Base-by-base conservation (phyloP, 192 early-diverging fungal species). In the Nowakowskiella sp. region DNA sequence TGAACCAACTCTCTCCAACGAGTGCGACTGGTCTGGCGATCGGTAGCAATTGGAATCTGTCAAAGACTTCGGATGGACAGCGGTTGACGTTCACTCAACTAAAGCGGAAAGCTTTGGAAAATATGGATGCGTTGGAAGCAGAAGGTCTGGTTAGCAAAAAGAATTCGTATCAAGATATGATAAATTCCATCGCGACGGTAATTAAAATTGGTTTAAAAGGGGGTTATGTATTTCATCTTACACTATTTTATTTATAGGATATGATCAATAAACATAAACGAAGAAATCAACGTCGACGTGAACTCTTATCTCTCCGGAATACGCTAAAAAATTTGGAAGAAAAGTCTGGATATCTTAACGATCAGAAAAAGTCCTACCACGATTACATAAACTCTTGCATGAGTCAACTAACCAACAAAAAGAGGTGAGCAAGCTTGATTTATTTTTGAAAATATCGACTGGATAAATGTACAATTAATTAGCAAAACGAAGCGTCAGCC, bases 381-480 rank as follows among this genome's bases (percentile, higher is more conserved):
- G 81, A 87, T 60, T 98, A 99, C 62, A 82, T 99, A 39, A 77
- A 87, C 44, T 66, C 77, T 1, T 96, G 94, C 65, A 94, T 92
- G 65, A 76, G 81, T 44, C 88, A 91, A 67, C 82, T 95, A 57
- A 70, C 79, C 0, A 85, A 81, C 71, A 71, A 80, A 67, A 60
- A 80, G 58, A 50, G 75, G 71, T 70, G 51, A 28, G 53, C 23
- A 2, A 22, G 9, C 2, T 54, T 51, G 52, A 1, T 31, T 4
- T 4, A 23, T n/a, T 46, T 29, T 13, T 32, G 51, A 13, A 13
- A 32, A 51, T 45, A 49, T 45, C 8, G n/a, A 9, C 50, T 10
- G 42, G 6, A 19, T 46, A 16, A 25, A 2, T 2, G 6, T 31
- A 51, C 6, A 10, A 32, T 30, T 31, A 29, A 62, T 66, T 48